Conservation (phyloP, 495 filamentous ascomycete species). For the Copromyces sp. region DNA sequence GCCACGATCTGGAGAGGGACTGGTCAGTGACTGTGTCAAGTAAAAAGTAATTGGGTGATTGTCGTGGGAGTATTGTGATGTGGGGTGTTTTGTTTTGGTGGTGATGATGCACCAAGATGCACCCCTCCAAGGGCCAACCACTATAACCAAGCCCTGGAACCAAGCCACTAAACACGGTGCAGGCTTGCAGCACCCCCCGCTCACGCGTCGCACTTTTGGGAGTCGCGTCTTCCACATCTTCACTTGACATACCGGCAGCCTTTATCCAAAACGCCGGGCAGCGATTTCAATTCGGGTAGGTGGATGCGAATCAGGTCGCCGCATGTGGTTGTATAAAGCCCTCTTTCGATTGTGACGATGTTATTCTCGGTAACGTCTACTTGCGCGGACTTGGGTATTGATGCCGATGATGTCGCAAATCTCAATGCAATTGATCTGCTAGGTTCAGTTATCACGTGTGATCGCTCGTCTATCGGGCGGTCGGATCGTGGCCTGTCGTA, state of each 20-base stretch:
- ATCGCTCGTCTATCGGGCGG: conserved; percentile 17
- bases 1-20: conserved; percentile 33
- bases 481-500: conserved; percentile 26
- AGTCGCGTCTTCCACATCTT: not conserved
- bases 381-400: not conserved
- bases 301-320: not conserved
- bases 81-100: not conserved
- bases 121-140: not conserved
- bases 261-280: conserved; percentile 11
- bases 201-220: not conserved
- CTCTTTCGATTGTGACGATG: not conserved
- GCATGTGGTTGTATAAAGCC: conserved; percentile 2
- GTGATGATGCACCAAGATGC: not conserved
- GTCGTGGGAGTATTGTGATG: not conserved
- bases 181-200: not conserved
- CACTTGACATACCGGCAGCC: conserved; percentile 19
- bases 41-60: not conserved
- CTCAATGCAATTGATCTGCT: not conserved
- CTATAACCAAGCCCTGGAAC: not conserved
- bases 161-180: not conserved
- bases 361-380: not conserved
- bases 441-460: conserved; percentile 9
- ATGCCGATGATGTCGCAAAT: not conserved
- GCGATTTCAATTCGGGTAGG: not conserved
- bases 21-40: conserved; percentile 9